Percentiles rank a stretch among this genome's conserved stretches.
Conservation (phyloP, 225 moss, liverwort and hornwort species). For the Marchantia paleacea region DNA sequence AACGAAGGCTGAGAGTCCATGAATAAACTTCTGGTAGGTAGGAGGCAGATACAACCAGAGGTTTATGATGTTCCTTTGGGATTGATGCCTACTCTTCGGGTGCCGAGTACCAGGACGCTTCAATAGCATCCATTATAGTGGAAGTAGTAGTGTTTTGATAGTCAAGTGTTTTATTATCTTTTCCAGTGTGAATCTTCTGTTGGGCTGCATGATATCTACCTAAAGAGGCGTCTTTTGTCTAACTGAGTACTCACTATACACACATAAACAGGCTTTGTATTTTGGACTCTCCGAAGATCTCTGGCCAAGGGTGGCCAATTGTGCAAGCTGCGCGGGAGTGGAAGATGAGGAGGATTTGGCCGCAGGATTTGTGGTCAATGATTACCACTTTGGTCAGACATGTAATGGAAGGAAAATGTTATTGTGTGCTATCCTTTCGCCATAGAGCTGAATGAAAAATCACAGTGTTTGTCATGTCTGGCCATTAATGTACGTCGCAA, state of each 20-base stretch:
- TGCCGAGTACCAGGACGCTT: too few species aligned
- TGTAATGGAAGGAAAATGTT: background rate
- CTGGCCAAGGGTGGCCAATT: slow-evolving; percentile 2
- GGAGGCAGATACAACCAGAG: too few species aligned
- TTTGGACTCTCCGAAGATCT: background rate
- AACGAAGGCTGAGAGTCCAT: too few species aligned
- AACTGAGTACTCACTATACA: background rate
- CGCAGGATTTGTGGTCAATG: slow-evolving; percentile 9
- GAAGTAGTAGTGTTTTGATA: too few species aligned
- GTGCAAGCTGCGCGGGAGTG: slow-evolving; percentile 12
- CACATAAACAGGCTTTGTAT: slow-evolving; percentile 1
- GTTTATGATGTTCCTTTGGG: too few species aligned
- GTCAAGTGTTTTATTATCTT: too few species aligned
- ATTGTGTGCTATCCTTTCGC: background rate
- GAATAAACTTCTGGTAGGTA: too few species aligned
- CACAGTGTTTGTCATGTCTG: background rate
- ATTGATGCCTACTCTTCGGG: too few species aligned
- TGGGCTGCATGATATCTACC: too few species aligned
- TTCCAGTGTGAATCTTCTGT: too few species aligned
- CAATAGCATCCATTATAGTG: too few species aligned
- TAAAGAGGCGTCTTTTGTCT: too few species aligned
- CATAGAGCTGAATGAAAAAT: slow-evolving; percentile 7
- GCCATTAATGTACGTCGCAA: slow-evolving; percentile 5
- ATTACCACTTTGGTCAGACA: slow-evolving; percentile 8
- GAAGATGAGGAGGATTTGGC: slow-evolving; percentile 7